Conservation (phyloP, 441 rosid species). For the Isatis lusitanica region DNA sequence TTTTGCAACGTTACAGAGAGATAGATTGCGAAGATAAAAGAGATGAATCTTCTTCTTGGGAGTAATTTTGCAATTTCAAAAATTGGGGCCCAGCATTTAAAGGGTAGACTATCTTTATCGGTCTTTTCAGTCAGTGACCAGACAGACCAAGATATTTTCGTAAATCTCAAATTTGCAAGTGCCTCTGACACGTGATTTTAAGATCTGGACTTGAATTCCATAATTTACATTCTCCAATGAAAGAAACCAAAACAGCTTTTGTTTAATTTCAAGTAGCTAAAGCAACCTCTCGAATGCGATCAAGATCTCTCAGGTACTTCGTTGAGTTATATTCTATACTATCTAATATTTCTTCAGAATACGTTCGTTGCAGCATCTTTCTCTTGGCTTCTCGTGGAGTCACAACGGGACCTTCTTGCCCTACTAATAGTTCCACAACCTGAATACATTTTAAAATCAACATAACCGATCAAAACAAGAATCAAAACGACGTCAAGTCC, state of each 20-base stretch:
- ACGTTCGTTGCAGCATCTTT: constrained; percentile 52
- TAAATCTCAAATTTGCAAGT: background rate
- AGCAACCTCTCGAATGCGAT: constrained; percentile 62
- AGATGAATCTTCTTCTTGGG: background rate
- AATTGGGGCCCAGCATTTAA: constrained; percentile 35
- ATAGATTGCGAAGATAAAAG: background rate
- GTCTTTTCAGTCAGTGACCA: background rate
- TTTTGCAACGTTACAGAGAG: background rate
- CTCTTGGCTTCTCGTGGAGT: constrained; percentile 36
- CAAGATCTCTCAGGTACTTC: constrained; percentile 54
- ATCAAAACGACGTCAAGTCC: background rate
- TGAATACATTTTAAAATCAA: constrained; percentile 24
- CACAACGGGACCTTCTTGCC: constrained; percentile 42
- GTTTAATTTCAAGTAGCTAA: constrained; percentile 46
- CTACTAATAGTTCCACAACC: constrained; percentile 70
- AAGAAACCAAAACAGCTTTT: constrained; percentile 23
- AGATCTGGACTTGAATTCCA: background rate
- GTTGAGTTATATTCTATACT: constrained; percentile 80
- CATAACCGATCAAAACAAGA: background rate
- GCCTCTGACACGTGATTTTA: constrained; percentile 1
- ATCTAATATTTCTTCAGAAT: constrained; percentile 65
- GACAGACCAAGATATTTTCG: background rate
- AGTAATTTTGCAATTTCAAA: constrained; percentile 37
- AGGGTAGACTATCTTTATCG: background rate
- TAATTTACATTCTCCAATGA: background rate